phyloP scores from a whole-genome alignment of 1,284 basidiomycete species.

The Ganoderma leucocontextum region DNA sequence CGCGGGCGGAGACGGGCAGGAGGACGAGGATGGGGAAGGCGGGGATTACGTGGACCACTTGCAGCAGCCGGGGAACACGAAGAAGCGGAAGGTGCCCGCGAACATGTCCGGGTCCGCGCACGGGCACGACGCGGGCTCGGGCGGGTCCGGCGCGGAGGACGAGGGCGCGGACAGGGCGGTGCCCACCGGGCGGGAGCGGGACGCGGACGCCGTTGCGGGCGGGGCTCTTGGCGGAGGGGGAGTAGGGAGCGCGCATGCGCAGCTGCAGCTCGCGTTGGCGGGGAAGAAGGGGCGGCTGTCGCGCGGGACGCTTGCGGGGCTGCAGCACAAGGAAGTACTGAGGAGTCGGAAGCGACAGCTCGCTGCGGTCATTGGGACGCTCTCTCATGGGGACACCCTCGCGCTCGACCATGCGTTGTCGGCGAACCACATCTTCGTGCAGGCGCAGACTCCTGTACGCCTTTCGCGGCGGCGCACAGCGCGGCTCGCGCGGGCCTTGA shows the following conservation, averaged over 20 bases:
- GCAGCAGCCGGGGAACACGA: conserved; percentile 81
- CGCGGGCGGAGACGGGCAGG: conserved; percentile 37
- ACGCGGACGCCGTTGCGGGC: conserved; percentile 31
- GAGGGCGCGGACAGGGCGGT: conserved; percentile 43
- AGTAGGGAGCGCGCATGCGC: conserved; percentile 51
- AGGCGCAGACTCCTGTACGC: conserved; percentile 40
- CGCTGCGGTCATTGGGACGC: conserved; percentile 67
- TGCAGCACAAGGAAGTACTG: conserved; percentile 79
- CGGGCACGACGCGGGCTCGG: conserved; percentile 47
- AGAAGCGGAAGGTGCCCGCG: conserved; percentile 83
- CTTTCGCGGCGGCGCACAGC: conserved; percentile 42
- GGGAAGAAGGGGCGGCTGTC: conserved; percentile 53
- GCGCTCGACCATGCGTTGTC: conserved; percentile 80
- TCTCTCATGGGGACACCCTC: conserved; percentile 69
- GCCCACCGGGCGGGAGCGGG: conserved; percentile 37
- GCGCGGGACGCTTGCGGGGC: conserved; percentile 68
- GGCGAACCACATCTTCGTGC: conserved; percentile 61
- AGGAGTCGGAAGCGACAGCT: conserved; percentile 73
- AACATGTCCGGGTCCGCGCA: conserved; percentile 52
- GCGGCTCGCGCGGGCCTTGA: conserved; percentile 41
- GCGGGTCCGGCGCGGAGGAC: conserved; percentile 50
- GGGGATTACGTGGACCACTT: conserved; percentile 71
- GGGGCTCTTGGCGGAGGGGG: conserved; percentile 34
- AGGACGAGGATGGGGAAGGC: conserved; percentile 53
- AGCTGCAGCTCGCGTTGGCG: conserved; percentile 14